phyloP scores from a whole-genome alignment of 345 rosid species.

The Eucalyptus dawsonii region DNA sequence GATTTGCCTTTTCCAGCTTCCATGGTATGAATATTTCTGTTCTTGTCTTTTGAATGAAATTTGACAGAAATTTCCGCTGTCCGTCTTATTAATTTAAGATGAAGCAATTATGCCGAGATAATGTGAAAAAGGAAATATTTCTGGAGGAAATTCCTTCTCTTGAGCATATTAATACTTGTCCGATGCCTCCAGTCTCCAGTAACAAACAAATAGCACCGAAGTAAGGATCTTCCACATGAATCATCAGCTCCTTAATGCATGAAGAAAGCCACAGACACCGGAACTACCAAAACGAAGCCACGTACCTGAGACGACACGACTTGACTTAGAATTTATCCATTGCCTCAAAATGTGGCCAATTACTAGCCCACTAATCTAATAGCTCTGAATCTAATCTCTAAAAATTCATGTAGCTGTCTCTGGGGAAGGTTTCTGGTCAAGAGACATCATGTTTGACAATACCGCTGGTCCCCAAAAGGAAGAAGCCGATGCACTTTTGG shows the following conservation, averaged over 20 bases:
- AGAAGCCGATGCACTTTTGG: too few relatives aligned
- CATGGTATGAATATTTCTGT: not conserved
- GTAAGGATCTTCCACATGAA: too few relatives aligned
- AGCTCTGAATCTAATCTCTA: too few relatives aligned
- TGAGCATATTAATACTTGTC: not conserved
- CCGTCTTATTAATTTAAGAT: not conserved
- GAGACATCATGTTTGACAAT: too few relatives aligned
- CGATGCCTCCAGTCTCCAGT: not conserved
- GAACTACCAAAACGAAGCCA: not conserved
- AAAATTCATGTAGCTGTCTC: too few relatives aligned
- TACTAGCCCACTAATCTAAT: too few relatives aligned
- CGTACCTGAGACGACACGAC: constrained; percentile 91
- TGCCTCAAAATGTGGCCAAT: too few relatives aligned
- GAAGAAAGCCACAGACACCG: not conserved
- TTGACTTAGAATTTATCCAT: constrained; percentile 84
- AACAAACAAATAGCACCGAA: not conserved
- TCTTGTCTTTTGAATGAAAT: not conserved
- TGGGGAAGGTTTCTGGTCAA: too few relatives aligned
- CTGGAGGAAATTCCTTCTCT: not conserved
- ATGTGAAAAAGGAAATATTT: not conserved
- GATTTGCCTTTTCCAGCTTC: not conserved
- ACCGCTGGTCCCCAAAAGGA: too few relatives aligned
- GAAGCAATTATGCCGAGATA: not conserved
- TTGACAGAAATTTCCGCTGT: not conserved
- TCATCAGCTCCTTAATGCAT: too few relatives aligned